A percentile compares a stretch with the other conserved stretches of the same genome.
These are phyloP conservation scores for Boletus insuetus DNA, from an alignment of 768 basidiomycete genomes.

Conservation along the genomic window DNA sequence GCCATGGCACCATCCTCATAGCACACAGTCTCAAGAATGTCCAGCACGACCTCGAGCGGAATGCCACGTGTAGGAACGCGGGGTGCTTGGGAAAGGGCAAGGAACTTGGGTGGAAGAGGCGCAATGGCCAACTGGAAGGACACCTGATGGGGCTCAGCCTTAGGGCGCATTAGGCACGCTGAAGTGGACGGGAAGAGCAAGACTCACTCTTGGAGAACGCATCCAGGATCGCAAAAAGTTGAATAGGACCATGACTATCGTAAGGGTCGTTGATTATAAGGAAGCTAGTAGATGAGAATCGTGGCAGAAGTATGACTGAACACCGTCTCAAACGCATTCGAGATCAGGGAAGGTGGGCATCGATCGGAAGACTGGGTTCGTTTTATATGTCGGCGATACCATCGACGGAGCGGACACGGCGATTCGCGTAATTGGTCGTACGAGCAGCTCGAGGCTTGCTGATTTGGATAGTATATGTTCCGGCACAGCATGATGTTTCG, in stretches of 20 bases:
- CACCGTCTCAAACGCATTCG: conserved; percentile 24
- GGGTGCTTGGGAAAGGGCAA: conserved; percentile 13
- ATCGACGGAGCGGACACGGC: conserved; percentile 23
- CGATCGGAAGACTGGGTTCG: conserved; percentile 12
- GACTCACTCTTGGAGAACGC: conserved; percentile 26
- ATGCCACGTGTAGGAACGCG: conserved; percentile 34
- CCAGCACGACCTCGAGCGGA: conserved; percentile 62
- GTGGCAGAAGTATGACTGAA: conserved; percentile 17
- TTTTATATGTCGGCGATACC: conserved; percentile 28
- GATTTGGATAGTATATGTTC: not conserved
- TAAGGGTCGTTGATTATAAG: conserved; percentile 22
- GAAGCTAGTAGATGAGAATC: conserved; percentile 17
- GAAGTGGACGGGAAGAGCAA: not conserved
- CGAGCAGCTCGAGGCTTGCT: conserved; percentile 1
- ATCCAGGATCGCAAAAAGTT: conserved; percentile 19
- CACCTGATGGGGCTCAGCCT: conserved; percentile 37
- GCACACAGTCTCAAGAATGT: conserved; percentile 59
- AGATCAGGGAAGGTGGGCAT: conserved; percentile 14
- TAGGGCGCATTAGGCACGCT: conserved; percentile 6
- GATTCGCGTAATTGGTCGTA: conserved; percentile 22
- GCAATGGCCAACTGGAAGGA: conserved; percentile 38
- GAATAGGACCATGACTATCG: conserved; percentile 27
- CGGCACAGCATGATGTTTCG: conserved; percentile 7
- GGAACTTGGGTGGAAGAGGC: conserved; percentile 21
- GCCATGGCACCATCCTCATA: conserved; percentile 38